A percentile compares a stretch with the other conserved stretches of the same genome.
phyloP scores from a whole-genome alignment of 2,329 filamentous ascomycete species.

The Aspergillus aculeatus region DNA sequence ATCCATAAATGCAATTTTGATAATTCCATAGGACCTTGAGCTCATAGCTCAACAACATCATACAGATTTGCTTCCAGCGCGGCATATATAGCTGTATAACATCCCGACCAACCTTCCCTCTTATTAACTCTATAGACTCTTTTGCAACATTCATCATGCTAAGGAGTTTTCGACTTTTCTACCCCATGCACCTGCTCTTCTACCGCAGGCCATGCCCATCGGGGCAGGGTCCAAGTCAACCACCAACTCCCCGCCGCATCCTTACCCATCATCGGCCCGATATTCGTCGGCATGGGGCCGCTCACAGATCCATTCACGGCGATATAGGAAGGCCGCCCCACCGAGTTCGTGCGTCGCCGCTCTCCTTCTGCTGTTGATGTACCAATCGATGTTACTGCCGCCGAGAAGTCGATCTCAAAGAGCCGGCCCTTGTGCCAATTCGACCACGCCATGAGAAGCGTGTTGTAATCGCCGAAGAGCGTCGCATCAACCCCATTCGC shows the following conservation, averaged over 20 bases:
- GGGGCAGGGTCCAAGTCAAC: constrained; percentile 23
- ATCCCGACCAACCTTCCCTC: no score
- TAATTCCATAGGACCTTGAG: no score
- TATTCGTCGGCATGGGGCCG: constrained; percentile 17
- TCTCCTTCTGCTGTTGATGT: neutral
- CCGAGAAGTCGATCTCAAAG: constrained; percentile 40
- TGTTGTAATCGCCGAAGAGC: constrained; percentile 32
- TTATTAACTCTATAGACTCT: neutral
- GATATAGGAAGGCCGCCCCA: constrained; percentile 12
- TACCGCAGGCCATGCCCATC: constrained; percentile 24
- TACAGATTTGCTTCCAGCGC: no score
- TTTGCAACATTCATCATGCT: no score
- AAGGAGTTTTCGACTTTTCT: no score
- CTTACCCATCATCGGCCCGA: constrained; percentile 30
- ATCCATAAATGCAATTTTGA: no score
- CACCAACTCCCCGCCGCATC: constrained; percentile 34
- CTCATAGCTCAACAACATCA: no score
- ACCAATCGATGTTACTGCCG: constrained; percentile 17
- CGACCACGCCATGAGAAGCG: constrained; percentile 36
- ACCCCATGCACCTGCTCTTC: constrained; percentile 8
- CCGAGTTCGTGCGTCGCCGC: neutral
- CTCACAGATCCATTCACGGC: neutral
- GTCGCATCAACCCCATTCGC: constrained; percentile 5
- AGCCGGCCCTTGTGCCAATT: constrained; percentile 44
- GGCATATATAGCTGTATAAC: no score